Conservation (phyloP, 75 land plant genomes). For the Gnetum montanum region DNA sequence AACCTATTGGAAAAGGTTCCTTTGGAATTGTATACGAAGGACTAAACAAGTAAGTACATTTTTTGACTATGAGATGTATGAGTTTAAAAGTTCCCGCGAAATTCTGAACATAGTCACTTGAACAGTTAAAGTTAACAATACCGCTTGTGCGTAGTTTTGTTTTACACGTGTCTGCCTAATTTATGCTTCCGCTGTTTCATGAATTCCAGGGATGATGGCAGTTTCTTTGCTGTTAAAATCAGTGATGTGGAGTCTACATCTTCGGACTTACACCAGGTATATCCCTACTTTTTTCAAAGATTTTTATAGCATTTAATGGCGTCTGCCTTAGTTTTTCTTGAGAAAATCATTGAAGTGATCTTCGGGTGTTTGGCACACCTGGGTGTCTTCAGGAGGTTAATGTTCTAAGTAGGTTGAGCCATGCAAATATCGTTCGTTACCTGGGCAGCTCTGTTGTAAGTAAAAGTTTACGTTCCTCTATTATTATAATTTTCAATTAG, state of each 20-base stretch:
- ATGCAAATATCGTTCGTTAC: constrained; percentile 46
- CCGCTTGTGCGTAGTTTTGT: too few relatives aligned
- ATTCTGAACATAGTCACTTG: not conserved
- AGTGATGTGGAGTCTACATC: constrained; percentile 16
- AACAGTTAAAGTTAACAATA: not conserved
- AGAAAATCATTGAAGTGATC: not conserved
- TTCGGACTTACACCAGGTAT: constrained; percentile 40
- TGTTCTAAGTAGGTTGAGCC: constrained; percentile 34
- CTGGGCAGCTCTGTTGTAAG: constrained; percentile 27
- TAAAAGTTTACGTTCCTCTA: not conserved
- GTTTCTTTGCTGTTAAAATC: constrained; percentile 48
- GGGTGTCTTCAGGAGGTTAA: constrained; percentile 38
- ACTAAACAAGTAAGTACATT: constrained; percentile 16
- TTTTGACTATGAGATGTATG: not conserved
- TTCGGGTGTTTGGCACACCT: too few relatives aligned
- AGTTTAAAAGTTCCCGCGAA: not conserved
- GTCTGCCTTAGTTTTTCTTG: not conserved
- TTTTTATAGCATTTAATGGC: not conserved
- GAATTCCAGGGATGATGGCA: constrained; percentile 42
- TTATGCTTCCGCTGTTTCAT: not conserved
- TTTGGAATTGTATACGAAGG: constrained; percentile 30
- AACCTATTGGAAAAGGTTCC: constrained; percentile 16
- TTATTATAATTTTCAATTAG: not conserved
- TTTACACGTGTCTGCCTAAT: too few relatives aligned
- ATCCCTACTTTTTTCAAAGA: not conserved